Conservation (phyloP, 2,329 filamentous ascomycete species). For the Diaporthe destruens region DNA sequence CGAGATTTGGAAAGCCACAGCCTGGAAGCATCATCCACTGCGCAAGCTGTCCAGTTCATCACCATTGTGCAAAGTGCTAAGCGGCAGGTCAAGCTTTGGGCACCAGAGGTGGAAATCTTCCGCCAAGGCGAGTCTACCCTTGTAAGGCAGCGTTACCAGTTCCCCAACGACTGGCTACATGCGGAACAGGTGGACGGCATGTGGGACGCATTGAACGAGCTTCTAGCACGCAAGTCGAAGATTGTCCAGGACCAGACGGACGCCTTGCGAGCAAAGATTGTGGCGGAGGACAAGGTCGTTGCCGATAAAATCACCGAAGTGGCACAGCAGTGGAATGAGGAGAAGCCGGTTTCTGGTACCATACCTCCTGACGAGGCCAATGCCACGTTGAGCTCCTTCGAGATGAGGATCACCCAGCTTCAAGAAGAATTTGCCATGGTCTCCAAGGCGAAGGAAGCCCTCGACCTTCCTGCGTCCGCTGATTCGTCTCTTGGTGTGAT, state of each 20-base stretch:
- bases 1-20: constrained; percentile 92
- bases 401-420: constrained; percentile 84
- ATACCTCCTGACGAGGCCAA: constrained; percentile 92
- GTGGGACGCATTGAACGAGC: constrained; percentile 93
- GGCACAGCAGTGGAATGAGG: constrained; percentile 89
- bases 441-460: constrained; percentile 94
- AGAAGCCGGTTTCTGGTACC: constrained; percentile 96
- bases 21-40: constrained; percentile 93
- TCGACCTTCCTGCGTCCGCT: constrained; percentile 84
- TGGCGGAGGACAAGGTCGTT: constrained; percentile 92
- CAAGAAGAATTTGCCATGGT: constrained; percentile 94
- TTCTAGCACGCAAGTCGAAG: constrained; percentile 91
- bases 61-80: constrained; percentile 97
- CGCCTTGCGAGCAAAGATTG: constrained; percentile 92
- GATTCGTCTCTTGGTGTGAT: constrained; percentile 88
- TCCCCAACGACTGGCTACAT: constrained; percentile 92
- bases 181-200: constrained; percentile 97
- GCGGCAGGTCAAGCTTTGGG: constrained; percentile 93
- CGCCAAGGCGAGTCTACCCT: constrained; percentile 95
- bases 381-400: constrained; percentile 83
- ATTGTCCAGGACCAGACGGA: constrained; percentile 97
- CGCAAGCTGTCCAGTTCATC: constrained; percentile 97
- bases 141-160: constrained; percentile 91
- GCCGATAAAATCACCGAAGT: constrained; percentile 89
- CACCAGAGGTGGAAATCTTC: constrained; percentile 95